Evolutionary conservation across 169 alveolate species (phyloP), one percentile per base, ranked within the genome.

Genomic region (Babesia divergens): DNA sequence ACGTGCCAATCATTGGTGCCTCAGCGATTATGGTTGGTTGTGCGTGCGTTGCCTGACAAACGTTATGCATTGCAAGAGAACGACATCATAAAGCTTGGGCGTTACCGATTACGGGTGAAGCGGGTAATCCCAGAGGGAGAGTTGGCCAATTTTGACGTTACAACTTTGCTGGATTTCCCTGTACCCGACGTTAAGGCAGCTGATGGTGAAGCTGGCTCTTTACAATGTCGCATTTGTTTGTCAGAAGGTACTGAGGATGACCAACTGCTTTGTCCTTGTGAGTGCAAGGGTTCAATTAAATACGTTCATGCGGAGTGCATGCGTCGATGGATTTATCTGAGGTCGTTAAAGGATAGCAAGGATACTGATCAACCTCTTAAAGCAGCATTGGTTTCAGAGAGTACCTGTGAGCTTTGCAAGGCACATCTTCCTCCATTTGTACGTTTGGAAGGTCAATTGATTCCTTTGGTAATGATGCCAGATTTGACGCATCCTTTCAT

Each of bases 271-370:
- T 84, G 94, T 29, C 97, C 98, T 7, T 95, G 98, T 81, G 93
- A 90, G 42, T 95, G 98, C 86, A 81, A 92, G 34, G 98, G 98
- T 1, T 89, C 98, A 22, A 93, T 95, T 76, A 93, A 93, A 68
- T 92, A 84, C 72, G 97, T 97, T 22, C 99, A 97, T 86, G 79
- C 94, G 32, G 92, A 91, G 44, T 97, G 99, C 83, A 84, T 97
- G 49, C 86, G 97, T 46, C 91, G 91, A 58, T 97, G 99, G 99
- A 87, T 97, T 32, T 84, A 91, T 49, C 95, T 96, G 6, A 86
- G 96, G 37, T 26, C 72, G 18, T 1, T 31, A 32, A 84, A 93
- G 75, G 93, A 91, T 74, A 55, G 90, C 50, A 68, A 86, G 75
- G 83, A 86, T 38, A 3, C 60, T 1, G 93, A 83, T 6, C 59